These are phyloP conservation scores for Mycena filopes DNA, from an alignment of 768 basidiomycete genomes.

Conservation along the genomic window DNA sequence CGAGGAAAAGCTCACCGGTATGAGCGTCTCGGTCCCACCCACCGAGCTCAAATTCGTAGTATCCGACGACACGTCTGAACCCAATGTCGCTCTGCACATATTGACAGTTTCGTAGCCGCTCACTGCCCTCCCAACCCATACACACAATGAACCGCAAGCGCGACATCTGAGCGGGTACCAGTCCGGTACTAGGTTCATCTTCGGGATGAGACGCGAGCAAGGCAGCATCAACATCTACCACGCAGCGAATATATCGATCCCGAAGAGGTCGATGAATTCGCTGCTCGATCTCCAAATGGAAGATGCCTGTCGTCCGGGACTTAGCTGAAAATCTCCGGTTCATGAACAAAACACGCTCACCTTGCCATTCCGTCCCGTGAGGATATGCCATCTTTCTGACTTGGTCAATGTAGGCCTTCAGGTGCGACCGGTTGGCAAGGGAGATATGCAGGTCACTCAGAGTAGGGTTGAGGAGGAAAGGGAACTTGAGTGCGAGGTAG, in stretches of 20 bases:
- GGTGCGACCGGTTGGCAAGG: constrained; percentile 24
- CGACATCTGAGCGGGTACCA: too few species aligned
- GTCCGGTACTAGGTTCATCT: too few species aligned
- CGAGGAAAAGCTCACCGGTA: constrained; percentile 28
- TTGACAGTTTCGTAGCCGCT: constrained; percentile 1
- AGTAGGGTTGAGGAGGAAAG: constrained; percentile 24
- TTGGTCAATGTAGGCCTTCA: constrained; percentile 35
- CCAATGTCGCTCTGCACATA: constrained; percentile 34
- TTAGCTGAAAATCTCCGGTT: too few species aligned
- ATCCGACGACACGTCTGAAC: constrained; percentile 31
- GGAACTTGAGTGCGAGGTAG: constrained; percentile 28
- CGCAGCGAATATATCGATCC: too few species aligned
- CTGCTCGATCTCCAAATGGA: too few species aligned
- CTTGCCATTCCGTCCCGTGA: constrained; percentile 37
- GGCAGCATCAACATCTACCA: too few species aligned
- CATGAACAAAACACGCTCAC: too few species aligned
- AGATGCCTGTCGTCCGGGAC: constrained; percentile 33
- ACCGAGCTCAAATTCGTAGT: too few species aligned
- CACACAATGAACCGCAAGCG: too few species aligned
- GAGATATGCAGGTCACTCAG: constrained; percentile 42
- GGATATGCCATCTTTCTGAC: constrained; percentile 30
- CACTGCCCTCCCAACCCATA: constrained; percentile 30
- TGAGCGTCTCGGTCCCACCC: neutral
- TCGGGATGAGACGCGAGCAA: too few species aligned
- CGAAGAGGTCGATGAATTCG: too few species aligned